A percentile compares a stretch with the other conserved stretches of the same genome.
These are phyloP conservation scores for Rhododendron williamsianum DNA, from an alignment of 148 eudicot species.

Conservation along the genomic window DNA sequence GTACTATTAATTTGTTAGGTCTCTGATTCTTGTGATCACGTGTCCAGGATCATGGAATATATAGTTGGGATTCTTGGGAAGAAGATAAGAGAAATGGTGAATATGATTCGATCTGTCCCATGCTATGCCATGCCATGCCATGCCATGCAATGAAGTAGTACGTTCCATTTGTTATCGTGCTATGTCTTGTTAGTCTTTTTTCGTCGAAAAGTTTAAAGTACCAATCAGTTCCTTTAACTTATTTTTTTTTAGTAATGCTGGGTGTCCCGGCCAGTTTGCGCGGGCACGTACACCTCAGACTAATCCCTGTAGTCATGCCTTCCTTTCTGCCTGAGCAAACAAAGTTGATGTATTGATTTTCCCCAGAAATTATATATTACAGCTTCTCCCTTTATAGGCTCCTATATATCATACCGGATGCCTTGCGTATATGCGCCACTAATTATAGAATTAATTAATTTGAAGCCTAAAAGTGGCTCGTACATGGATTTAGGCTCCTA, in stretches of 20 bases:
- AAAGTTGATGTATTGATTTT: background rate
- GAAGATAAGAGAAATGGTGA: background rate
- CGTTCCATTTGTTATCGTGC: background rate
- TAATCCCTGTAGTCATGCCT: background rate
- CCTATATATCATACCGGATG: no score
- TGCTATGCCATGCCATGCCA: background rate
- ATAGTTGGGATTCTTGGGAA: background rate
- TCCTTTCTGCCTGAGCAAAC: background rate
- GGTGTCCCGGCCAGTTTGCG: no score
- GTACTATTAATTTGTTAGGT: background rate
- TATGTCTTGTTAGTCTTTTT: background rate
- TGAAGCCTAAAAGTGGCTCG: background rate
- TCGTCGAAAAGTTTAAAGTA: background rate
- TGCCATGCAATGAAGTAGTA: background rate
- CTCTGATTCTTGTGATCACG: constrained; percentile 3
- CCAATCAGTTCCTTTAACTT: background rate
- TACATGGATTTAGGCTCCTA: background rate
- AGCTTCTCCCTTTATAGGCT: background rate
- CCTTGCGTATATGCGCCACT: background rate
- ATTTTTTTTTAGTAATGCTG: no score
- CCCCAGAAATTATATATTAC: no score
- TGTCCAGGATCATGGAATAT: background rate
- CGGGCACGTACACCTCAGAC: background rate
- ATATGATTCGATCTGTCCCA: background rate
- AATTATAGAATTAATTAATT: background rate